Evolutionary conservation across 176 grass and related monocot genomes (phyloP), one percentile per base, ranked within the genome.

Genomic region (Aegilops bicornis): DNA sequence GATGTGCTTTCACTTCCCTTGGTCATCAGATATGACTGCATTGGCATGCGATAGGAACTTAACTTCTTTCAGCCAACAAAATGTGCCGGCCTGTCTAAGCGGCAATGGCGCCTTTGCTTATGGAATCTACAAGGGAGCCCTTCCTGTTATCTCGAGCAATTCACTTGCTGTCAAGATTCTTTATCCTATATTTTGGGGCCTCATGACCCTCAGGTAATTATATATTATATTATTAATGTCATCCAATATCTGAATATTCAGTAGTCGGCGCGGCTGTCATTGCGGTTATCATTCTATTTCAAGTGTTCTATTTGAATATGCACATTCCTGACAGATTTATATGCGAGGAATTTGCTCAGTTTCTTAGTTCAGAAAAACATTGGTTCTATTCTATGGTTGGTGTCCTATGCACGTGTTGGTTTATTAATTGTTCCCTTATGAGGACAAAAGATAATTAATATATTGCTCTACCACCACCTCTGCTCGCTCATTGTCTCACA

Each of bases 101-200:
- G 92, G 94, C 31, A 82, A 85, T 5, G 97, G 94, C 0, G 36
- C 88, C 20, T 98, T 96, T 82, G 81, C 71, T 12, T 98, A 82
- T 30, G 97, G 97, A 77, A 98, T 98, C 47, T 98, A 98, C 78
- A 85, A 91, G 52, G 73, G 87, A 23, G 97, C 97, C 71, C 93
- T 98, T 37, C 97, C 97, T 69, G 93, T 98, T 64, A 95, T 98
- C 69, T 98, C 97, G 2, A 98, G 94, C 83, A 92, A 91, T 79
- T 96, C 93, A 3, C 92, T 98, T 69, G 84, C 89, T 64, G 90
- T 98, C 32, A 98, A 98, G 79, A 92, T 96, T 56, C 92, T 98
- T 45, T 98, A 96, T 67, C 97, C 97, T 36, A 96, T 98, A 88
- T 98, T 98, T 56, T 98, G 97, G 97, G 97, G 97, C 52, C 97